Base-by-base conservation (phyloP, 2,329 filamentous ascomycete species). In the Furcasterigmium sp. region DNA sequence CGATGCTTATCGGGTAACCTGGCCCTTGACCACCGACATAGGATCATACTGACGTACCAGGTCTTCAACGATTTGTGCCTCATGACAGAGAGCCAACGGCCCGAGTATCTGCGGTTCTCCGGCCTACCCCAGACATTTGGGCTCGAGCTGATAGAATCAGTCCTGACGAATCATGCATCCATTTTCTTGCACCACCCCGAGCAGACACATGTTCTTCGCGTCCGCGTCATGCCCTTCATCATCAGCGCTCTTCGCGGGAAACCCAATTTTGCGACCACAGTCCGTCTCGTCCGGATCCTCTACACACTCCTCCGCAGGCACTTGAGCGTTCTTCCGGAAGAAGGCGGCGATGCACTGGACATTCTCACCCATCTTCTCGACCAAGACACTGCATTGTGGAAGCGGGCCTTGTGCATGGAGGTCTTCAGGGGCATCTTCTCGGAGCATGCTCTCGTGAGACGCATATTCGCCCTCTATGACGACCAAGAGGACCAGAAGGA, bases 41-140 rank as follows among this genome's bases (percentile, higher is more conserved):
- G 11, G 4, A 43, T 39, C 30, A 9, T 21, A 19, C 44, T 50
- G 18, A 54, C 29, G 3, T 15, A 15, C 13, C 52, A 85, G 77
- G 78, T 96, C 21, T 87, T 98, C 59, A 85, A 90, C 55, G 93
- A 98, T 57, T 75, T 98, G 8, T 95, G 90, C 53, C 76, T 95
- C 38, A 72, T 95, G 53, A 87, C 90, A 0, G 89, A 95, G 60
- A 87, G 87, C 26, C 85, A 93, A 54, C 82, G 84, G 32, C 83
- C 91, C 4, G 82, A 88, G 50, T 95, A 91, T 56, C 74, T 98
- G 30, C 82, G 82, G 25, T 87, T 93, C 54, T 82, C 86, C 11
- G 80, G 80, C 4, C 73, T 97, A 9, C 82, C 88, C 0, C 82
- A 89, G 53, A 85, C 87, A 1, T 93, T 95, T 53, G 87, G 90